Base-by-base conservation (phyloP, 192 early-diverging fungal genomes). In the Coemansia javaensis region DNA sequence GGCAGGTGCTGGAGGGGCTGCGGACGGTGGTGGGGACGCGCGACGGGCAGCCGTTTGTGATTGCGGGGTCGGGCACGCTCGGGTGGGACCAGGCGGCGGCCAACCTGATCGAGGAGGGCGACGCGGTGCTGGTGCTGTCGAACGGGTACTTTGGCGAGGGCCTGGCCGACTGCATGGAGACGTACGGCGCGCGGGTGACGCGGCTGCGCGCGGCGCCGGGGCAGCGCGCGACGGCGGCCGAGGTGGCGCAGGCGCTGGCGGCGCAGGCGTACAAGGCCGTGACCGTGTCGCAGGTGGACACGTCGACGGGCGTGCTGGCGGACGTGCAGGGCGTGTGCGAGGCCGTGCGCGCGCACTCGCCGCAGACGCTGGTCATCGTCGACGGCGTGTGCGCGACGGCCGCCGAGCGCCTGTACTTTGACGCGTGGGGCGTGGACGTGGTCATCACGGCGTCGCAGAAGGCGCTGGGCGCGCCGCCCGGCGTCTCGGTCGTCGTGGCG, bases 81-180 rank as follows among this genome's bases (percentile, higher is more conserved):
- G 91, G 91, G 11, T 98, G 95, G 95, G 95, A 98, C 77, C 87
- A 90, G 80, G 86, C 87, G 24, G 89, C 89, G 18, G 83, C 86
- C 27, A 98, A 98, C 76, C 73, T 96, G 40, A 43, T 95, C 12
- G 90, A 94, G 75, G 82, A 83, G 25, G 89, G 86, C 23, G 91
- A 98, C 58, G 73, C 84, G 46, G 93, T 85, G 24, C 78, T 98
- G 27, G 89, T 93, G 7, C 64, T 94, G 57, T 90, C 85, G 64
- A 92, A 90, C 30, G 95, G 95, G 5, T 90, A 93, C 75, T 98
- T 98, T 84, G 93, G 93, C 39, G 91, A 94, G 74, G 86, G 89
- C 59, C 88, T 98, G 50, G 90, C 82, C 36, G 90, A 89, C 53
- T 96, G 93, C 66, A 65, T 98, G 55, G 77, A 82, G 48, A 83